Evolutionary conservation across 371 early-diverging fungal genomes (phyloP).

Genomic region (Nematocida sp.): DNA sequence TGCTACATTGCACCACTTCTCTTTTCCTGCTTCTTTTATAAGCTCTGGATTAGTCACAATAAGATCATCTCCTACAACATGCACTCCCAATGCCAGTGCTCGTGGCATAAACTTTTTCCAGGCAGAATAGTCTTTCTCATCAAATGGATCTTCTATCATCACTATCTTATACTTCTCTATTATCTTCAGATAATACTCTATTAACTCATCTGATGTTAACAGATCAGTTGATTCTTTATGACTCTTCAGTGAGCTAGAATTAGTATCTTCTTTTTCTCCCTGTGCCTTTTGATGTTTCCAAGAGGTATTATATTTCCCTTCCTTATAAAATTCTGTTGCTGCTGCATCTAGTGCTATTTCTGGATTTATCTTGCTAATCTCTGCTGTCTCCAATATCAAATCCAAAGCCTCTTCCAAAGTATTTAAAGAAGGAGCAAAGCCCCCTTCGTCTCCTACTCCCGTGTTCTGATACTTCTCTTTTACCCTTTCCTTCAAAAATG

Average conservation of each 20-base stretch:
- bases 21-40: constrained; percentile 76
- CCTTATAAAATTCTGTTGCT: constrained; percentile 69
- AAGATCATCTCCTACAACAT: constrained; percentile 95
- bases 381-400: constrained; percentile 77
- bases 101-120: constrained; percentile 72
- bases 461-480: constrained; percentile 90
- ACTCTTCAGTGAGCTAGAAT: constrained; percentile 24
- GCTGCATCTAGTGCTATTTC: constrained; percentile 90
- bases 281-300: constrained; percentile 24
- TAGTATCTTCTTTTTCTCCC: constrained; percentile 21
- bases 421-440: constrained; percentile 96
- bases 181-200: constrained; percentile 74
- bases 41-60: constrained; percentile 91
- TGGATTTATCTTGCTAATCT: constrained; percentile 76
- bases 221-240: constrained; percentile 7
- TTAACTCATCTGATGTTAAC: constrained; percentile 70
- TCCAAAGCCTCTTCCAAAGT: constrained; percentile 81
- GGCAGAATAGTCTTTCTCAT: constrained; percentile 90
- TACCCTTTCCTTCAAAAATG: constrained; percentile 80
- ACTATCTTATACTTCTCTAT: constrained; percentile 73
- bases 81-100: constrained; percentile 67
- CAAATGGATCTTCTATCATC: constrained; percentile 96
- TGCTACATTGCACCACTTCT: constrained; percentile 84
- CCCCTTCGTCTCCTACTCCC: constrained; percentile 98
- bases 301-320: constrained; percentile 35